Base-by-base conservation (phyloP, 495 filamentous ascomycete genomes). In the Geopyxis carbonaria region DNA sequence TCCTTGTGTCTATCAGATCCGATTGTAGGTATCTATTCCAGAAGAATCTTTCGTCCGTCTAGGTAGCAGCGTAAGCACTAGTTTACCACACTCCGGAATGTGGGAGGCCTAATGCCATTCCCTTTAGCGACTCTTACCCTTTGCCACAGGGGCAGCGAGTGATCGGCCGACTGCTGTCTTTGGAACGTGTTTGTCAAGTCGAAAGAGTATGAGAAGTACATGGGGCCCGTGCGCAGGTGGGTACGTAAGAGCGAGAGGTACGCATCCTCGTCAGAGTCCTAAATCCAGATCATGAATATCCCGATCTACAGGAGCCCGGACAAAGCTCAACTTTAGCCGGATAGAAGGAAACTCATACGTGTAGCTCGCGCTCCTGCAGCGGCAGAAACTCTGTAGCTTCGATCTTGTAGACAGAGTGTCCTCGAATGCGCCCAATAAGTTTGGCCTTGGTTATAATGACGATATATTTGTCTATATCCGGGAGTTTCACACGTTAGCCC, bases 161-260 rank as follows among this genome's bases (percentile, higher is more conserved):
- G 49, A 46, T 93, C 71, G 16, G 67, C 62, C 40, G 82, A 71
- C 1, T 82, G 69, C 59, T 95, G 89, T 35, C 91, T 70, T 60
- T 97, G 89, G 61, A 93, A 91, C 57, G 69, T 81, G 63, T 87
- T 94, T 33, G 89, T 97, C 45, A 97, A 63, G 53, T 97, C 89
- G 51, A 89, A 66, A 13, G 84, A 82, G 64, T 97, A 97, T 31
- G 89, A 94, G 57, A 95, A 95, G 66, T 93, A 94, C 80, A 95
- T 85, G 5, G 86, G 85, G 0, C 79, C 78, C 3, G 69, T 73
- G 51, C 80, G 80, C 36, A 97, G 67, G 36, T 84, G 69, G 15
- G 66, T 69, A 53, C 79, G 80, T 34, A 95, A 66, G 10, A 95
- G 62, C 10, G 68, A 63, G 16, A 95, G 65, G 60, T 91, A 94